Evolutionary conservation across 2,329 filamentous ascomycete species (phyloP).

Genomic region (Xylariales sp.): DNA sequence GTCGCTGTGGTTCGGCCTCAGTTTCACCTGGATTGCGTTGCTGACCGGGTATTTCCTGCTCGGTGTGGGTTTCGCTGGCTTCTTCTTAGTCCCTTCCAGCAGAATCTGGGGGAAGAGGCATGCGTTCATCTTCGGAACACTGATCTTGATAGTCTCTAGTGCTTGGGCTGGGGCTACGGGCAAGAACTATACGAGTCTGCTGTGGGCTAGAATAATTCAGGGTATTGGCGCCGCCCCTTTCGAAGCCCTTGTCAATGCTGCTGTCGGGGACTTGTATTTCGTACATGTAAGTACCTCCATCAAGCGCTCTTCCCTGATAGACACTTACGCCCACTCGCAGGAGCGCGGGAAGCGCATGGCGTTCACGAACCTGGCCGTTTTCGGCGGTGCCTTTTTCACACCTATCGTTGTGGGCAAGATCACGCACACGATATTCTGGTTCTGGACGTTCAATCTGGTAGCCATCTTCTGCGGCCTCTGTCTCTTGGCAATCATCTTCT

Average conservation of each 20-base stretch:
- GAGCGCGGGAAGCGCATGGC: constrained; percentile 85
- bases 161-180: constrained; percentile 72
- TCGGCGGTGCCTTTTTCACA: constrained; percentile 59
- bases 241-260: constrained; percentile 83
- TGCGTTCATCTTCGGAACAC: constrained; percentile 71
- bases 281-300: constrained; percentile 60
- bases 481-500: constrained; percentile 67
- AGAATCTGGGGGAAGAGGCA: constrained; percentile 92
- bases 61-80: constrained; percentile 74
- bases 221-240: constrained; percentile 84
- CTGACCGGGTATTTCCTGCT: constrained; percentile 85
- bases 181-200: constrained; percentile 63
- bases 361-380: constrained; percentile 56
- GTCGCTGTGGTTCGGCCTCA: constrained; percentile 57
- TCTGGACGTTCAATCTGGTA: constrained; percentile 85
- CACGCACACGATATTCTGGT: constrained; percentile 69
- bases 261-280: constrained; percentile 84
- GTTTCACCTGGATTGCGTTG: constrained; percentile 73
- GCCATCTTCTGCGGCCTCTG: constrained; percentile 74
- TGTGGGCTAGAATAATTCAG: constrained; percentile 78
- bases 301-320: neutral
- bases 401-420: constrained; percentile 91
- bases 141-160: constrained; percentile 68
- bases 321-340: constrained; percentile 32
- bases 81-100: constrained; percentile 82